Evolutionary conservation across 2,329 filamentous ascomycete genomes (phyloP), one percentile per base, ranked within the genome.

Genomic region (Scorias spongiosa): DNA sequence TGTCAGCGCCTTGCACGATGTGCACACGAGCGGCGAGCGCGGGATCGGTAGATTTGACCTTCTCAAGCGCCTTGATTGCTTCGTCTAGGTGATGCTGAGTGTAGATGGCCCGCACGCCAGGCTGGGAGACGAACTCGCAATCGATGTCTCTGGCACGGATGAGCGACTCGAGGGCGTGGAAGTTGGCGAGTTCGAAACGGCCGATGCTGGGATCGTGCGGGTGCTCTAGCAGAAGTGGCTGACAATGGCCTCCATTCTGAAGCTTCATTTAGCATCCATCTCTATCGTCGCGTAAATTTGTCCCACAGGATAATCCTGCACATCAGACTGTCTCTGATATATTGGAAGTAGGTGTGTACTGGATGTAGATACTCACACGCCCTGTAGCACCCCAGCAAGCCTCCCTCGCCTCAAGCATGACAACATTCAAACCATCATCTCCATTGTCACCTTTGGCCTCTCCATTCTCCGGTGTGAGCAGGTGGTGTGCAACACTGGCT

Each of bases 331-430:
- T 15, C 14, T 15, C 17, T 15, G 9, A 15, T 4, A 15, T 40
- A 8, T 14, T 40, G 41, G 49, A 39, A 49, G 46, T 49, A 41
- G 42, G 41, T 10, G 39, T 12, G 10, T n/a, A 26, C 15, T 37
- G 11, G 45, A 38, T 20, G 14, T 42, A 46, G 40, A 10, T 5
- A 68, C 76, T 69, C 56, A 84, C 80, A 56, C 83, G 66, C n/a
- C 84, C 83, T 1, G 83, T 89, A n/a, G 84, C 84, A 14, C 84
- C 84, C 75, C 76, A 87, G 56, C 83, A 88, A 3, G 79, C 81
- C 65, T 88, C 83, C 53, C 84, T 70, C 11, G 84, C 84, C 63
- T 89, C 84, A 5, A 89, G 68, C 66, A 88, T 72, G 5, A 88
- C 68, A 7, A 87, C 72, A n/a, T 63, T 68, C 46, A 70, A 64